Evolutionary conservation across 257 asterid species (phyloP).

Genomic region (Solanum clarkiae): DNA sequence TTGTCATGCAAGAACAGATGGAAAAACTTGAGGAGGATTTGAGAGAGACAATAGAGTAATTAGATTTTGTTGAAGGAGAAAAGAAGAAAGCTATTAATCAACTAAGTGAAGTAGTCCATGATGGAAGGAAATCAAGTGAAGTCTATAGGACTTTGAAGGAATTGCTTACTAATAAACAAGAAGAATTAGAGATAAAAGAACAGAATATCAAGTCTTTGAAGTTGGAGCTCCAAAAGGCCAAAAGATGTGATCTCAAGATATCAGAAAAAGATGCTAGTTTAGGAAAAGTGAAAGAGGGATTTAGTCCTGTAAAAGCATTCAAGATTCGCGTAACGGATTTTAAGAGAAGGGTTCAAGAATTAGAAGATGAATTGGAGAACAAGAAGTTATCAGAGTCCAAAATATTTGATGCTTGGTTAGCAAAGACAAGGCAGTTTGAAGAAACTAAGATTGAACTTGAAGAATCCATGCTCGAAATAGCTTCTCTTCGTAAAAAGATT

Average conservation of each 20-base stretch:
- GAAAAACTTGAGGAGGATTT: slow-evolving; percentile 43
- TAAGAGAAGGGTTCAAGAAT: slow-evolving; percentile 24
- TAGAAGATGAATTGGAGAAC: slow-evolving; percentile 37
- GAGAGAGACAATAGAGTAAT: slow-evolving; percentile 21
- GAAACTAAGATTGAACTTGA: slow-evolving; percentile 29
- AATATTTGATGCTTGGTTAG: slow-evolving; percentile 27
- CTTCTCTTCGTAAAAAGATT: slow-evolving; percentile 21
- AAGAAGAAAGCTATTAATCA: slow-evolving; percentile 23
- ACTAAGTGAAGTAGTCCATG: slow-evolving; percentile 10
- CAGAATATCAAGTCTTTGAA: slow-evolving; percentile 25
- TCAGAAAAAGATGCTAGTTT: slow-evolving; percentile 20
- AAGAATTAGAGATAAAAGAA: slow-evolving; percentile 28
- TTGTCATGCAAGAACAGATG: slow-evolving; percentile 35
- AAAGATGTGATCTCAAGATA: slow-evolving; percentile 18
- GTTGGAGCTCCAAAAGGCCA: slow-evolving; percentile 19
- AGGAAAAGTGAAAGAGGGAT: slow-evolving; percentile 24
- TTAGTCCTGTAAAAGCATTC: slow-evolving; percentile 16
- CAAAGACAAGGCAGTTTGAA: slow-evolving; percentile 33
- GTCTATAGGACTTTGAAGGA: slow-evolving; percentile 19
- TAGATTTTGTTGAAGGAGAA: slow-evolving; percentile 16
- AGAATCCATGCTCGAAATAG: slow-evolving; percentile 37
- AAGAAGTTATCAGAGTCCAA: slow-evolving; percentile 19
- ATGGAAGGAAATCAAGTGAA: background rate
- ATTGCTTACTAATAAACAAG: slow-evolving; percentile 9
- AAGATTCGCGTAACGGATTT: background rate